Conservation (phyloP, 169 alveolate genomes). For the Perkinsus marinus region DNA sequence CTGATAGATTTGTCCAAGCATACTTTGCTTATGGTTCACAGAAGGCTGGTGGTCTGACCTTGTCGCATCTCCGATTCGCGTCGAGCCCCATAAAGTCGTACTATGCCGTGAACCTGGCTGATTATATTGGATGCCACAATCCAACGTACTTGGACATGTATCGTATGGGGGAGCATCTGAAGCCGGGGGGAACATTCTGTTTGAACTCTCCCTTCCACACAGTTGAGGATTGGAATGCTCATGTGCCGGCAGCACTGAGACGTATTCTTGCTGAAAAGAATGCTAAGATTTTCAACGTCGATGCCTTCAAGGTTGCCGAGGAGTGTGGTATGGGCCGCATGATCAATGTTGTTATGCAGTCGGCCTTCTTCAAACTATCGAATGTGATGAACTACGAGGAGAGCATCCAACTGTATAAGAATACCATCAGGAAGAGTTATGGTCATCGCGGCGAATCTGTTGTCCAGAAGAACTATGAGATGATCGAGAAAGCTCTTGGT, state of each 20-base stretch:
- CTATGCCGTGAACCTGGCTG: conserved; percentile 21
- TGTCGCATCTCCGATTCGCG: conserved; percentile 38
- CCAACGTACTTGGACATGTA: conserved; percentile 19
- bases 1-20: conserved; percentile 35
- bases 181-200: conserved; percentile 34
- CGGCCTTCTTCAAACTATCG: conserved; percentile 31
- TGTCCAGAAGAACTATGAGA: conserved; percentile 36
- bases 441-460: conserved; percentile 12
- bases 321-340: conserved; percentile 33
- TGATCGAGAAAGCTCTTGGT: neutral
- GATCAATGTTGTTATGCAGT: conserved; percentile 32
- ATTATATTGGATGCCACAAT: conserved; percentile 42
- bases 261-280: conserved; percentile 12
- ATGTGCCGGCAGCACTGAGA: conserved; percentile 14
- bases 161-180: conserved; percentile 7
- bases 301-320: conserved; percentile 33
- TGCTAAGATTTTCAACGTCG: conserved; percentile 29
- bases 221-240: conserved; percentile 8
- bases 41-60: conserved; percentile 45
- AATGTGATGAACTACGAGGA: conserved; percentile 30
- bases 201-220: conserved; percentile 36
- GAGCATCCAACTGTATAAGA: conserved; percentile 27
- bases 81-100: conserved; percentile 36
- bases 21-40: conserved; percentile 43
- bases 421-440: conserved; percentile 38